Evolutionary conservation across 306 rosid genomes (phyloP).

Genomic region (Elaeagnus macrophylla): DNA sequence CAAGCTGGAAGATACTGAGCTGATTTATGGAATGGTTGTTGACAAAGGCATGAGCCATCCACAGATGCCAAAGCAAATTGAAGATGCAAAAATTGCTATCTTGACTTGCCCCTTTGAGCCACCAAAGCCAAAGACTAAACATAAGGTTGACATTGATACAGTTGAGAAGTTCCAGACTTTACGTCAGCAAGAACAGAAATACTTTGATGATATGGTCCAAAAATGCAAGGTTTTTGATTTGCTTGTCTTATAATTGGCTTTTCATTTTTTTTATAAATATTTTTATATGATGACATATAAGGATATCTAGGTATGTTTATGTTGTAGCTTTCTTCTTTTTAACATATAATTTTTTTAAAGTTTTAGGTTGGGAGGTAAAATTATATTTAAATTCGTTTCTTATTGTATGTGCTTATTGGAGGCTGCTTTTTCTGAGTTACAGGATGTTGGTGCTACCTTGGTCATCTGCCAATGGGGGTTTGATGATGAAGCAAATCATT

Average conservation of each 20-base stretch:
- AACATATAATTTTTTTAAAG: too few relatives aligned
- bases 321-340: neutral
- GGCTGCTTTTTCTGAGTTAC: conserved; percentile 18
- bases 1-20: conserved; percentile 88
- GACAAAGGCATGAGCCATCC: conserved; percentile 99
- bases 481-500: conserved; percentile 99
- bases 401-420: conserved; percentile 4
- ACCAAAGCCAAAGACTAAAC: conserved; percentile 97
- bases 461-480: conserved; percentile 99
- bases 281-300: too few relatives aligned
- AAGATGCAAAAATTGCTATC: conserved; percentile 88
- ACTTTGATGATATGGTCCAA: conserved; percentile 94
- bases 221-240: conserved; percentile 68
- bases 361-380: neutral
- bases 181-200: conserved; percentile 68
- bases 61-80: conserved; percentile 93
- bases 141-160: conserved; percentile 97
- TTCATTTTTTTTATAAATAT: too few relatives aligned
- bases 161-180: conserved; percentile 92
- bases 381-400: neutral
- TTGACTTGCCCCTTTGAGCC: conserved; percentile 99
- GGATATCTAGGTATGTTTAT: too few relatives aligned
- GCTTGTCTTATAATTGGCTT: too few relatives aligned
- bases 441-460: conserved; percentile 94
- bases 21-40: conserved; percentile 75